phyloP scores from a whole-genome alignment of 495 filamentous ascomycete species.

The Aspergillus diversus region DNA sequence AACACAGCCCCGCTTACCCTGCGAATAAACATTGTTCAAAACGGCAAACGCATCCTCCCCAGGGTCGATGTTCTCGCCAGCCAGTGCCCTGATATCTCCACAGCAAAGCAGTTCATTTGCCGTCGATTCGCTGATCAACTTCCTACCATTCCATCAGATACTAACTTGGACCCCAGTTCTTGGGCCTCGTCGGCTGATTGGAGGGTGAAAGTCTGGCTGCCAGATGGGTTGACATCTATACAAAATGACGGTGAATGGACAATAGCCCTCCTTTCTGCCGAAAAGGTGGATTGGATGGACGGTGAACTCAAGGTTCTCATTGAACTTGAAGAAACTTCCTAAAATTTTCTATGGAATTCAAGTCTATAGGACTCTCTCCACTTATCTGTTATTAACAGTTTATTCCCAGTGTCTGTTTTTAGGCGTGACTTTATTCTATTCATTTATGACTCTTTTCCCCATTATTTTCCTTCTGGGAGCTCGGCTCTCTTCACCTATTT shows the following conservation, averaged over 20 bases:
- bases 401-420: background rate
- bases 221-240: constrained; percentile 43
- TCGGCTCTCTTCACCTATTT: too few relatives aligned
- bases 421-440: too few relatives aligned
- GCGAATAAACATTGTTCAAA: constrained; percentile 45
- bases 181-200: constrained; percentile 32
- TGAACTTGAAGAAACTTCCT: constrained; percentile 31
- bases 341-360: background rate
- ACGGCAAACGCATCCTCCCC: constrained; percentile 47
- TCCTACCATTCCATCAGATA: constrained; percentile 27
- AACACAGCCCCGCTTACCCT: constrained; percentile 34
- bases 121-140: constrained; percentile 42
- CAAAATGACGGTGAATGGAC: constrained; percentile 50
- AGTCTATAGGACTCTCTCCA: background rate
- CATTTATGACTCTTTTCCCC: background rate
- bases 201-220: constrained; percentile 46
- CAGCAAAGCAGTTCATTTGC: constrained; percentile 34
- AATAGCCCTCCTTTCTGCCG: constrained; percentile 44
- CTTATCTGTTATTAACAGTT: background rate
- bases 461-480: background rate
- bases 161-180: constrained; percentile 19
- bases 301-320: constrained; percentile 51
- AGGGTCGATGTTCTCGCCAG: constrained; percentile 42
- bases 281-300: constrained; percentile 58
- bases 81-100: constrained; percentile 40